Evolutionary conservation across 768 basidiomycete genomes (phyloP), one percentile per base, ranked within the genome.

Genomic region (Sistotremastrum niveocremeum): DNA sequence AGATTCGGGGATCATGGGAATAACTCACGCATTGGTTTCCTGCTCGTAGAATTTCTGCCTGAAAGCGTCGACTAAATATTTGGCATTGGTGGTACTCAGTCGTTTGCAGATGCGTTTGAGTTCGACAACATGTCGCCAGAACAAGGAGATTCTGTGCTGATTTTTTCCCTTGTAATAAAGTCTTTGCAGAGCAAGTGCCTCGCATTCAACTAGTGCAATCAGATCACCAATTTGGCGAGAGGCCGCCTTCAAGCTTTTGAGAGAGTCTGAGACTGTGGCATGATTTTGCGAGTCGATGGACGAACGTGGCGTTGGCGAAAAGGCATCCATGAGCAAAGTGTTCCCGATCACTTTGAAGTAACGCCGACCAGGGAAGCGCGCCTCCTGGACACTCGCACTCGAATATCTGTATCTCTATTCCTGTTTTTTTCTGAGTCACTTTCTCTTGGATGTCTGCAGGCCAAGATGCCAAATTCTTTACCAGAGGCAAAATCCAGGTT

Each of bases 381-480:
- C 20, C 20, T 20, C 20, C 20, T 20, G 20, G 20, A 20, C 20
- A 20, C 20, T 20, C 20, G 20, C 20, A 20, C 20, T 20, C 20
- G 20, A 20, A 20, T 20, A 20, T 20, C 20, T 20, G 20, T 20
- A 20, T 20, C 20, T 20, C 20, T 20, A 20, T 20, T 20, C 20
- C 20, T 20, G 20, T 20, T 20, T 20, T 20, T 20, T 20, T 20
- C 20, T 20, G 20, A 20, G 20, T 48, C 29, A 12, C 42, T 29
- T 37, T 29, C 40, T 43, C 33, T 43, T n/a, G 32, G 29, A 39
- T 28, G 36, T 40, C 45, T 11, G 72, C 75, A 33, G 84, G 83
- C 46, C 84, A 87, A 65, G 87, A 90, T 72, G 87, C 86, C 41
- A 89, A 89, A 57, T 89, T 89, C 73, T 90, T 90, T 57, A 79